These are phyloP conservation scores for Cronartium quercuum DNA, from an alignment of 1,284 basidiomycete species.

Conservation along the genomic window DNA sequence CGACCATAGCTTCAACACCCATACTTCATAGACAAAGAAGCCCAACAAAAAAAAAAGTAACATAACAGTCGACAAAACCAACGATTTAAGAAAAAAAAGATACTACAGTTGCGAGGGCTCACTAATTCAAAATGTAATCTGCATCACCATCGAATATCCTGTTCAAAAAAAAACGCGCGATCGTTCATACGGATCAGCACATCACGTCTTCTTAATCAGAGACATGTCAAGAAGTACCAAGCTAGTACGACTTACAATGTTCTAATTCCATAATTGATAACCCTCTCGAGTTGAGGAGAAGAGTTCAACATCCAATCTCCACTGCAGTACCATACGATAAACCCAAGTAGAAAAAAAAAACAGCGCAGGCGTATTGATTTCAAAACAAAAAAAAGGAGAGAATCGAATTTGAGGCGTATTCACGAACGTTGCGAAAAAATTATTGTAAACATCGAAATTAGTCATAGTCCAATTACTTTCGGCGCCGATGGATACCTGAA, in stretches of 20 bases:
- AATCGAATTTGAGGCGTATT: too few relatives aligned
- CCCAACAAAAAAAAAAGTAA: too few relatives aligned
- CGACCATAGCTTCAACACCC: neutral
- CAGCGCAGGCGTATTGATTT: neutral
- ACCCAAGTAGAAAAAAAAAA: neutral
- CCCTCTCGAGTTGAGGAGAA: neutral
- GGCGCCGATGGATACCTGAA: neutral
- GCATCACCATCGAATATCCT: neutral
- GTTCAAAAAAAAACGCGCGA: neutral
- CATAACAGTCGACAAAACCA: too few relatives aligned
- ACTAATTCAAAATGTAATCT: neutral
- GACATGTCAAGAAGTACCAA: neutral
- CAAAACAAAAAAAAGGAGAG: too few relatives aligned
- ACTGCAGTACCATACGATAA: neutral
- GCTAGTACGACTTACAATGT: neutral
- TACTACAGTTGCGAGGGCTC: neutral
- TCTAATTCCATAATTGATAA: neutral
- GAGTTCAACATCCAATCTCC: neutral
- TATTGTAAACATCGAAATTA: neutral
- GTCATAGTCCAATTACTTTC: neutral
- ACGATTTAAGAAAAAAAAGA: neutral
- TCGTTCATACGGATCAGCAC: neutral
- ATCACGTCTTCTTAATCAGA: too few relatives aligned
- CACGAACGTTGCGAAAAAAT: neutral
- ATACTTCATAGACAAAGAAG: neutral